phyloP scores from a whole-genome alignment of 331 rosid genomes.

The Malus hybrid region DNA sequence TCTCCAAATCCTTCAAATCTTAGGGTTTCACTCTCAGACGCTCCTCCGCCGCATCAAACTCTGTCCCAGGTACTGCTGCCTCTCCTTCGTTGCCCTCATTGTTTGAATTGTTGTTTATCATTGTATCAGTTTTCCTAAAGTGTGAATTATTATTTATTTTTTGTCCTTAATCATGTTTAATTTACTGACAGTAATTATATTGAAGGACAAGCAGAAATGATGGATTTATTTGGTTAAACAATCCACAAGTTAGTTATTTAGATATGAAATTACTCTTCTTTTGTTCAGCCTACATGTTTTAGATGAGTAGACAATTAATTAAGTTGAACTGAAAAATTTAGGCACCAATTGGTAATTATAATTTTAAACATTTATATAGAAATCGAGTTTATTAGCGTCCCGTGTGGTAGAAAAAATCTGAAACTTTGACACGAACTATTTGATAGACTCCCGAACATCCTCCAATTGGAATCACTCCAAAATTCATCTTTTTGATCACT shows the following conservation, averaged over 20 bases:
- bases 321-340: not conserved
- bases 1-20: constrained; percentile 13
- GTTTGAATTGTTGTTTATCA: not conserved
- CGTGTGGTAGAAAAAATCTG: too few species aligned
- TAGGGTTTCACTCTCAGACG: constrained; percentile 44
- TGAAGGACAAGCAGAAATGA: not conserved
- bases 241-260: not conserved
- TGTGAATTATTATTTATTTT: not conserved
- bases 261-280: not conserved
- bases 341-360: not conserved
- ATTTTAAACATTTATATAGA: not conserved
- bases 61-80: constrained; percentile 13
- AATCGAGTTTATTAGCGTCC: too few species aligned
- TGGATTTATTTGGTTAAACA: not conserved
- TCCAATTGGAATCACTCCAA: too few species aligned
- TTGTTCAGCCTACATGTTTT: not conserved
- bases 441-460: too few species aligned
- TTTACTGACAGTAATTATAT: not conserved
- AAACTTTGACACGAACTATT: too few species aligned
- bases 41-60: constrained; percentile 23
- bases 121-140: not conserved
- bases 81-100: not conserved
- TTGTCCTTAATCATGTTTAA: not conserved
- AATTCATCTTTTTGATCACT: too few species aligned
- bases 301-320: not conserved